Evolutionary conservation across 1,284 basidiomycete genomes (phyloP).

Genomic region (Cutaneotrichosporon sp.): DNA sequence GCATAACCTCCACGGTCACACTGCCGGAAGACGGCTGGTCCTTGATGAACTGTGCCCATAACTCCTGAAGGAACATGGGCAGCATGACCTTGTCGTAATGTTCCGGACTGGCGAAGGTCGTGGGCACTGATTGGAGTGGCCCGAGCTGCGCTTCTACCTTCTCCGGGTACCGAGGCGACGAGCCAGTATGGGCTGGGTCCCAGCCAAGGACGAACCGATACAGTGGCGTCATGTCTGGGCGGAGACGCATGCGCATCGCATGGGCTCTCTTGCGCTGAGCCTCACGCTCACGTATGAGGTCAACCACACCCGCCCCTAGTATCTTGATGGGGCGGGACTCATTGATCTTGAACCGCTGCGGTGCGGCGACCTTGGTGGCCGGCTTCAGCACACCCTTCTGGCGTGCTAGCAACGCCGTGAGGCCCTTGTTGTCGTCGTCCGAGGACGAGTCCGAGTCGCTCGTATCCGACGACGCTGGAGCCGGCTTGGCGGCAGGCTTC

Average conservation of each 20-base stretch:
- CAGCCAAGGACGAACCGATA: slow-evolving; percentile 82
- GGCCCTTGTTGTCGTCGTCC: slow-evolving; percentile 59
- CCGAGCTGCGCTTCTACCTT: slow-evolving; percentile 49
- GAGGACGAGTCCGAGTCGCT: slow-evolving; percentile 51
- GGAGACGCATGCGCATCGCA: slow-evolving; percentile 67
- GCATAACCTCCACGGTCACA: slow-evolving; percentile 67
- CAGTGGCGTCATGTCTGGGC: slow-evolving; percentile 76
- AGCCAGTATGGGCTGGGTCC: slow-evolving; percentile 72
- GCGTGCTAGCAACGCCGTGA: slow-evolving; percentile 63
- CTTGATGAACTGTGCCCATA: slow-evolving; percentile 85
- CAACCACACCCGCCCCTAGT: slow-evolving; percentile 55
- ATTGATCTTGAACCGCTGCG: slow-evolving; percentile 54
- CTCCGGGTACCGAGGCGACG: slow-evolving; percentile 59
- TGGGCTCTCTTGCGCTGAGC: slow-evolving; percentile 64
- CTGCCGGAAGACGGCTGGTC: slow-evolving; percentile 65
- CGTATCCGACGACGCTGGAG: slow-evolving; percentile 37
- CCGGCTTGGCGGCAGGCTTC: slow-evolving; percentile 21
- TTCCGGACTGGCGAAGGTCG: slow-evolving; percentile 63
- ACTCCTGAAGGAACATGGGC: slow-evolving; percentile 85
- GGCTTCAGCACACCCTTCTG: slow-evolving; percentile 22
- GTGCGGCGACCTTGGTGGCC: slow-evolving; percentile 48
- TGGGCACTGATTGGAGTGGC: slow-evolving; percentile 59
- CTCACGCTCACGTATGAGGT: slow-evolving; percentile 45
- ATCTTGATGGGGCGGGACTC: slow-evolving; percentile 64
- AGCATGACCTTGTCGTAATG: slow-evolving; percentile 78